Conservation (phyloP, 371 early-diverging fungal species). For the Mortierella sp. region DNA sequence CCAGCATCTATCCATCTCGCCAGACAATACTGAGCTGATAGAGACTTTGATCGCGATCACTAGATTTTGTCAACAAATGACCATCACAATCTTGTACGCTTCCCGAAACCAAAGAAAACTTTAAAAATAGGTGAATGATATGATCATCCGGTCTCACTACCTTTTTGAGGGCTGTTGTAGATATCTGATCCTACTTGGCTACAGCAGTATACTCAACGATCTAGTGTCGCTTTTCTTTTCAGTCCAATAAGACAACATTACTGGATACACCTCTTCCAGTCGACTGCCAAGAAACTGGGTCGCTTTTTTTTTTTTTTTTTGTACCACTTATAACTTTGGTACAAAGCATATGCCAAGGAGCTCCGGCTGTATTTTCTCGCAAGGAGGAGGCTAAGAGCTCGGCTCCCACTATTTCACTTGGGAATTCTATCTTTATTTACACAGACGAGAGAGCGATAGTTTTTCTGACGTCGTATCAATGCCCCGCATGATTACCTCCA, state of each 20-base stretch:
- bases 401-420: conserved; percentile 5
- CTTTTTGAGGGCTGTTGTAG: background rate
- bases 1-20: no score
- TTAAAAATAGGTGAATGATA: background rate
- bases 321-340: no score
- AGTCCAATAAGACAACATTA: no score
- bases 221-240: background rate
- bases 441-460: background rate
- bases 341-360: conserved; percentile 3
- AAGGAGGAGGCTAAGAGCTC: background rate
- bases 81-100: background rate
- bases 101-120: background rate
- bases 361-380: background rate
- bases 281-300: conserved; percentile 5
- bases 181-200: conserved; percentile 3
- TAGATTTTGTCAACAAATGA: no score
- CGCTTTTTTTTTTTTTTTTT: background rate
- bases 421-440: conserved; percentile 3
- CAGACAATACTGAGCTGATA: no score
- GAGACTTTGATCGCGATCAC: no score
- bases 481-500: no score
- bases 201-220: background rate
- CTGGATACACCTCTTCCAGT: background rate
- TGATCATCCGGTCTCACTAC: conserved; percentile 5
- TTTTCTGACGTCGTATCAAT: no score